Evolutionary conservation across 495 filamentous ascomycete species (phyloP), one percentile per base, ranked within the genome.

Genomic region (Lophiotrema nucula): DNA sequence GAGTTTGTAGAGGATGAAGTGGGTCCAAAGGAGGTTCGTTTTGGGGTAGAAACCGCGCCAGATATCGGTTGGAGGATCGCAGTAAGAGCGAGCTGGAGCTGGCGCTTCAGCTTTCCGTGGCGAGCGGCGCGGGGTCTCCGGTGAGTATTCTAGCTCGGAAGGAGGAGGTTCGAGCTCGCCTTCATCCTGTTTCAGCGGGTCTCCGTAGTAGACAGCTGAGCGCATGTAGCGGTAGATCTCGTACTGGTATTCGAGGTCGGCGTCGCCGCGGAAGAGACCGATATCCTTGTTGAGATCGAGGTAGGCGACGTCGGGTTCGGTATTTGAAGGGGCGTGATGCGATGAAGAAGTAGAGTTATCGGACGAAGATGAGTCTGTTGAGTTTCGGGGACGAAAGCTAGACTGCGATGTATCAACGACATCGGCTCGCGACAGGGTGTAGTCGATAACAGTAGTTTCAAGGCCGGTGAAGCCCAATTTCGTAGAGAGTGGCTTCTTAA

Each of bases 361-460:
- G 2, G 42, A 47, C 3, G 28, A 16, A 10, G 57, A 39, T 15
- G 43, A 48, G 1, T 5, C n/a, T 22, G 39, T 47, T 19, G 38
- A 18, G 24, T 23, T 13, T 3, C 43, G 45, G 15, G 22, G 53
- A 10, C 13, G n/a, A 15, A 12, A 2, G n/a, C 3, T 21, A n/a
- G n/a, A n/a, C 1, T 21, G 22, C 2, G 38, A 16, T 4, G 56
- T n/a, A 12, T 25, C 18, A 6, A 56, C 21, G 35, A 72, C 63
- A n/a, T 72, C 69, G 22, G 81, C 87, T 16, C 91, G 83, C 0
- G 89, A 95, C 33, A 95, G 81, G 1, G 90, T 92, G 68, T 95
- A 96, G 70, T 96, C 91, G 56, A 96, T 88, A 24, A 96, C 81
- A 0, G 90, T 95, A 6, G 89, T 83, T 44, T 90, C 83, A 0